These are phyloP conservation scores for Naegleria gruberi DNA, from an alignment of 208 protist genomes.

Conservation along the genomic window DNA sequence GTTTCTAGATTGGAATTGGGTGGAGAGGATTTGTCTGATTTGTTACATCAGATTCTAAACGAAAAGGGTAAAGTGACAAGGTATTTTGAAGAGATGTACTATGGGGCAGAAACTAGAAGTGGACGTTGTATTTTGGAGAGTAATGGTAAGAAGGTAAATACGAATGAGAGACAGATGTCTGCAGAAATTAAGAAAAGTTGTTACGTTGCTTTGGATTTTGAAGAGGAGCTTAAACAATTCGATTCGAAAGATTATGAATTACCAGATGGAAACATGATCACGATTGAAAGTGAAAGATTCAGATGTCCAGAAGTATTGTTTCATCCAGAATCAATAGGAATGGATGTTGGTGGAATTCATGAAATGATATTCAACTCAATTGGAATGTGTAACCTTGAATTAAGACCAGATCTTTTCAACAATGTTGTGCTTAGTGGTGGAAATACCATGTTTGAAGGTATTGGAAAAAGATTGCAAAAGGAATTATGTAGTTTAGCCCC, in stretches of 20 bases:
- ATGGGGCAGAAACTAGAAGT: too few relatives aligned
- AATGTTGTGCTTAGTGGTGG: neutral
- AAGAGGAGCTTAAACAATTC: slow-evolving; percentile 54
- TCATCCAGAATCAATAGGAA: slow-evolving; percentile 83
- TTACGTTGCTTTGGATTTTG: slow-evolving; percentile 41
- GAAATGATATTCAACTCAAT: slow-evolving; percentile 92
- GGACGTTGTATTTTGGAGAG: slow-evolving; percentile 47
- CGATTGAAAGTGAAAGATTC: slow-evolving; percentile 70
- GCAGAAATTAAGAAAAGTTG: slow-evolving; percentile 62
- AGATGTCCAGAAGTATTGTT: slow-evolving; percentile 90
- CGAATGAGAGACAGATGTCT: slow-evolving; percentile 63
- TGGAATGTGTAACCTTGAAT: slow-evolving; percentile 86
- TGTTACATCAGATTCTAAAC: slow-evolving; percentile 26
- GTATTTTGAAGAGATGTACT: too few relatives aligned
- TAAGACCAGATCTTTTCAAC: slow-evolving; percentile 12
- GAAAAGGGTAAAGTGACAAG: too few relatives aligned
- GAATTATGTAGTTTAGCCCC: slow-evolving; percentile 78
- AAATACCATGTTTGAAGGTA: neutral
- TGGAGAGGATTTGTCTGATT: slow-evolving; percentile 61
- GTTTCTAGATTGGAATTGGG: neutral
- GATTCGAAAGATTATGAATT: slow-evolving; percentile 51
- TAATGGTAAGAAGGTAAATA: slow-evolving; percentile 58
- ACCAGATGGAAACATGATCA: slow-evolving; percentile 71
- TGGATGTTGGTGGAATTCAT: slow-evolving; percentile 87
- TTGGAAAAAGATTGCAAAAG: slow-evolving; percentile 32